Evolutionary conservation across 163 green algal genomes (phyloP).

Genomic region (Prototheca cutis): DNA sequence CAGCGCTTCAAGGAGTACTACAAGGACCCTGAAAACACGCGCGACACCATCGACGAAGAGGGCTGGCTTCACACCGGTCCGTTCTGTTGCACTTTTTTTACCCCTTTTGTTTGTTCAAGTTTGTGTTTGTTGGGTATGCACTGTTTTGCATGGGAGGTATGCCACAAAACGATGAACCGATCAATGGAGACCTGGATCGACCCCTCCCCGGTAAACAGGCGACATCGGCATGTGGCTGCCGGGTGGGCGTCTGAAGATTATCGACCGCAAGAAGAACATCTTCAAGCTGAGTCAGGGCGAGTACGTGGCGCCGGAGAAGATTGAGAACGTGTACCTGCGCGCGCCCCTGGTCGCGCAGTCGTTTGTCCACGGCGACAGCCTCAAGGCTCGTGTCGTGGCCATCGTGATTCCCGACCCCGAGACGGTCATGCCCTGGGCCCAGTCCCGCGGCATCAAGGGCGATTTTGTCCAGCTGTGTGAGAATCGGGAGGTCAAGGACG

Average conservation of each 20-base stretch:
- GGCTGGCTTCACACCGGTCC: constrained; percentile 94
- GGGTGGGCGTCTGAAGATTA: constrained; percentile 89
- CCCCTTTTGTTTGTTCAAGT: too few species aligned
- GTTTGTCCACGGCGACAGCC: constrained; percentile 89
- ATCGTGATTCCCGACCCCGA: constrained; percentile 89
- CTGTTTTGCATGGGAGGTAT: too few species aligned
- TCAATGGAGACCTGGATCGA: not conserved
- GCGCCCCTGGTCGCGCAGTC: constrained; percentile 68
- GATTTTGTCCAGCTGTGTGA: constrained; percentile 53
- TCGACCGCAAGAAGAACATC: constrained; percentile 93
- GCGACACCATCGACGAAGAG: constrained; percentile 68
- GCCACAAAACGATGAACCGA: too few species aligned
- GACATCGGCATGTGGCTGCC: constrained; percentile 89
- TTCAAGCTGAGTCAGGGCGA: constrained; percentile 92
- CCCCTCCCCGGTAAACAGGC: constrained; percentile 44
- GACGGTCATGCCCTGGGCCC: constrained; percentile 83
- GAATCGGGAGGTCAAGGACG: constrained; percentile 47
- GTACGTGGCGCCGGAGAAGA: constrained; percentile 98
- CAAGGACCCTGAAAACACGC: constrained; percentile 81
- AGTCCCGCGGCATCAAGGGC: constrained; percentile 47
- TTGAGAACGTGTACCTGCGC: constrained; percentile 87
- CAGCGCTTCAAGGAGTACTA: constrained; percentile 88
- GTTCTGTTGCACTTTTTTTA: too few species aligned
- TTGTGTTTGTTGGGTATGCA: too few species aligned
- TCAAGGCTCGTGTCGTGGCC: constrained; percentile 77